Evolutionary conservation across 768 basidiomycete species (phyloP), one percentile per base, ranked within the genome.

Genomic region (Baorangia bicolor): DNA sequence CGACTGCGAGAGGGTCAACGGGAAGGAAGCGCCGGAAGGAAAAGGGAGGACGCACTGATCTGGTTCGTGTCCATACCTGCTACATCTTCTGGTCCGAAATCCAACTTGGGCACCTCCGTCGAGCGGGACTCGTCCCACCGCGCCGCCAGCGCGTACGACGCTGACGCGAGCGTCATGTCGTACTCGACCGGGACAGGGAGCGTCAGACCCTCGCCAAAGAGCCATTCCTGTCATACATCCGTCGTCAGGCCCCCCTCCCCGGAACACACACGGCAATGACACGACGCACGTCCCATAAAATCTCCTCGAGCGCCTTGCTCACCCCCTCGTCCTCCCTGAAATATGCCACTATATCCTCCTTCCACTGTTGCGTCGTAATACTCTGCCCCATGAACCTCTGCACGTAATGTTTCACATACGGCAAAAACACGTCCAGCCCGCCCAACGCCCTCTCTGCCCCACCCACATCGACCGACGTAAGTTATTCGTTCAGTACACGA

Each of bases 311-410:
- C 2, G 77, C 78, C 59, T 83, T 79, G 87, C 83, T 9, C 75
- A 28, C 70, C 0, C 79, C 81, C 27, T 83, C 83, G 55, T 88
- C 67, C 49, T 75, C 76, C 44, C 73, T 70, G 72, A 81, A 96
- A 69, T 87, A 94, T 7, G 62, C 75, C 64, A 87, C 91, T 13
- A 96, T 73, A 65, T 95, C 90, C 0, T 76, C 74, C 64, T 90
- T 89, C 93, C 93, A 96, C 60, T 93, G 78, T 28, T 84, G 76
- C 0, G 92, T 94, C 13, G 87, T 87, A 68, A 94, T 92, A 58
- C 88, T 90, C 70, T 85, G 82, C 8, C 92, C 89, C 63, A 83
- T 85, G 72, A 88, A 96, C 0, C 87, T 90, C 49, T 79, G 76
- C 41, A 91, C 89, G 66, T 96, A 96, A 67, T 92, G 83, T 59